Base-by-base conservation (phyloP, 2,329 filamentous ascomycete species). In the Fusarium torulosum region DNA sequence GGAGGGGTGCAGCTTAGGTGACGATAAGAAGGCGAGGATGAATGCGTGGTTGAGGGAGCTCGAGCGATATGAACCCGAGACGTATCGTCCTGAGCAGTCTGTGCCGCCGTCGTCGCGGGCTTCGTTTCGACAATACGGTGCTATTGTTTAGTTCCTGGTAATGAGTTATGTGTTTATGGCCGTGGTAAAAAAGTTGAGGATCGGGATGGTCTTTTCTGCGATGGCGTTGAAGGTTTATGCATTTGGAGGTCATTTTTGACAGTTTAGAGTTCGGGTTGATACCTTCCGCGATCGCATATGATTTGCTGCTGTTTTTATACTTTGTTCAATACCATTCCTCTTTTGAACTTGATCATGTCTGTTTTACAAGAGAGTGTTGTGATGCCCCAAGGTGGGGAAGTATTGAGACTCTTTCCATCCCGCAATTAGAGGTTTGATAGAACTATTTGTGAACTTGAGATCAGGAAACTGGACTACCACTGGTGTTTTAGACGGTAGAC, bases 21-120 rank as follows among this genome's bases (percentile, higher is more conserved):
- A 77, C 19, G 74, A 75, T 31, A 77, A 76, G 65, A 68, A 72
- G 47, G 66, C 70, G 17, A 67, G 76, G 23, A 71, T 77, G 63
- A 76, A 74, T 56, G 74, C 74, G 6, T 77, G 76, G 76, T 46
- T 78, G 15, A 59, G 73, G 10, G 75, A 77, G 45, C 38, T 77
- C 56, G 68, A 67, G 37, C 19, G 49, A 4, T 69, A 21, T 7
- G 61, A 33, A 1, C 61, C 66, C 7, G 61, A 66, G 56, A 20
- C 45, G 6, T 66, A 66, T 40, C 44, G 55, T 13, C 63, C 62
- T 31, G 65, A 69, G 13, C 66, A 69, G 19, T 69, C 66, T 29
- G 49, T 58, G n/a, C 49, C 50, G 14, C 66, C 58, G 15, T 69
- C 66, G 10, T 69, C 66, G 45, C 56, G 66, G 4, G 66, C 66